phyloP scores from a whole-genome alignment of 1,284 basidiomycete genomes.

The Ceratobasidium sp. region DNA sequence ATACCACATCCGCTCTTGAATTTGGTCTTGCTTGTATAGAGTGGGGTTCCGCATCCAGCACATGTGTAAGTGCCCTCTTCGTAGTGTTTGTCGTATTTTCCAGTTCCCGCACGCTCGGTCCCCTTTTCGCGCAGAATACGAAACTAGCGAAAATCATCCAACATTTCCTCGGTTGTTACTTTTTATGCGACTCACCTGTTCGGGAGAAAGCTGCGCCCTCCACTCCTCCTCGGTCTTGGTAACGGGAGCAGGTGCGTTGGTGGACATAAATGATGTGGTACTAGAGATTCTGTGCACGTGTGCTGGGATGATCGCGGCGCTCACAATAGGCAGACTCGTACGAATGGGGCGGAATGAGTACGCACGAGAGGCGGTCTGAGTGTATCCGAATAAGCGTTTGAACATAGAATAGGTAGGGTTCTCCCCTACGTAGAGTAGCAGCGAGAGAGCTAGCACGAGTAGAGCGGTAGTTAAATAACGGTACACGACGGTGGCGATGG shows the following conservation, averaged over 20 bases:
- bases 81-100: conserved; percentile 76
- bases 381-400: conserved; percentile 15
- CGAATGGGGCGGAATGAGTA: conserved; percentile 32
- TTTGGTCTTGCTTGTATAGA: conserved; percentile 90
- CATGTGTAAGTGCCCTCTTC: conserved; percentile 74
- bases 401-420: conserved; percentile 21
- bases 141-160: conserved; percentile 63
- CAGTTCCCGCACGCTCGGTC: conserved; percentile 80
- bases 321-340: conserved; percentile 7
- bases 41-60: conserved; percentile 65
- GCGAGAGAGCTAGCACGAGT: neutral
- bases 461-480: neutral
- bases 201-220: conserved; percentile 65
- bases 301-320: conserved; percentile 12
- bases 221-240: conserved; percentile 43
- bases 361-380: conserved; percentile 25
- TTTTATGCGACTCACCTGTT: conserved; percentile 68
- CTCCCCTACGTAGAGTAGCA: neutral
- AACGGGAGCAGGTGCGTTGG: neutral
- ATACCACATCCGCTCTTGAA: conserved; percentile 86
- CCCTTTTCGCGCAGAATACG: conserved; percentile 85
- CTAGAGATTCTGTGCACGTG: conserved; percentile 19
- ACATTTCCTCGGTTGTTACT: neutral
- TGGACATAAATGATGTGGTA: conserved; percentile 1
- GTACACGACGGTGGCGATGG: neutral